These are phyloP conservation scores for Cordyceps tenuipes DNA, from an alignment of 2,329 filamentous ascomycete species.

Conservation along the genomic window DNA sequence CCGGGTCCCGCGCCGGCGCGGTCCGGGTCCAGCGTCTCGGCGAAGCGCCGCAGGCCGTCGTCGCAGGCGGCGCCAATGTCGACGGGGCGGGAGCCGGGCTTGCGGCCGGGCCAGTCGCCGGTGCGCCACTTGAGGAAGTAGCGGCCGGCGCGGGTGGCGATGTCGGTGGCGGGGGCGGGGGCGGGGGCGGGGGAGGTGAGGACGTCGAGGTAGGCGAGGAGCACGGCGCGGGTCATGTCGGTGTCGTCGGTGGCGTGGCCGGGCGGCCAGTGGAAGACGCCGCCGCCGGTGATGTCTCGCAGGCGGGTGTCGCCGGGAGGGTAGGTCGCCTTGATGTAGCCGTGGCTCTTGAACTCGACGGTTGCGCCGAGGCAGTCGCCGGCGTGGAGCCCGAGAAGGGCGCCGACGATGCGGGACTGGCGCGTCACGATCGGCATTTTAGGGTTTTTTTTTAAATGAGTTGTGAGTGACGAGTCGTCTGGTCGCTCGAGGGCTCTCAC, in stretches of 20 bases:
- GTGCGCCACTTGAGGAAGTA: constrained; percentile 34
- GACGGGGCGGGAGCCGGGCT: too few species aligned
- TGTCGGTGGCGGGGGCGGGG: not conserved
- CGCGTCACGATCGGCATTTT: not conserved
- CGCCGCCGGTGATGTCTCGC: constrained; percentile 36
- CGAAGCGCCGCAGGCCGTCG: too few species aligned
- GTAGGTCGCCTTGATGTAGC: constrained; percentile 22
- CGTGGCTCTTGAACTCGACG: constrained; percentile 33
- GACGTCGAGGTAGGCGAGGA: constrained; percentile 30
- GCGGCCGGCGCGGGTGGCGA: constrained; percentile 27
- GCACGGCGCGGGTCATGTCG: constrained; percentile 36
- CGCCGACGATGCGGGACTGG: constrained; percentile 29
- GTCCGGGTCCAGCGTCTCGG: constrained; percentile 20
- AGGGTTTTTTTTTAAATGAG: not conserved
- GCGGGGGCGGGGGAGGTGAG: not conserved
- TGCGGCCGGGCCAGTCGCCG: constrained; percentile 36
- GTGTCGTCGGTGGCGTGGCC: constrained; percentile 42
- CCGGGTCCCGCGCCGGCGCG: constrained; percentile 30
- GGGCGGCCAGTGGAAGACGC: constrained; percentile 31
- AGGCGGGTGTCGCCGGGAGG: constrained; percentile 25
- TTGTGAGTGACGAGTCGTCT: too few species aligned
- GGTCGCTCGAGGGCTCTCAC: not conserved
- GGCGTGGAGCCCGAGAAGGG: constrained; percentile 37
- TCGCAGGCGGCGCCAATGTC: too few species aligned
- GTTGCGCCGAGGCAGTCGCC: constrained; percentile 40